Evolutionary conservation across 2,329 filamentous ascomycete species (phyloP).

Genomic region (Talaromyces atroroseus): DNA sequence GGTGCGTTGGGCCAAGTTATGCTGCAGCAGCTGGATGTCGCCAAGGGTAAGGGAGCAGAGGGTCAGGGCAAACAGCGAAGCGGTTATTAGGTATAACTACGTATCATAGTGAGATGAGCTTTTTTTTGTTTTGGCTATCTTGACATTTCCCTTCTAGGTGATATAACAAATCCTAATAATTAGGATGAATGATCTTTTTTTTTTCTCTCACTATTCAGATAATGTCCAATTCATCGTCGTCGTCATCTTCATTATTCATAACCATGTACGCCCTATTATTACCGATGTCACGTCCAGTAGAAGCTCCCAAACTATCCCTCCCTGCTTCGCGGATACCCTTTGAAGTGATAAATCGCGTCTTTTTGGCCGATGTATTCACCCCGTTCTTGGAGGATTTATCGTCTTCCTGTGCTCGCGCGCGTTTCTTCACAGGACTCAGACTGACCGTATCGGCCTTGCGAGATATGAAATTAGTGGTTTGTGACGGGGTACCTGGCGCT

Average conservation of each 20-base stretch:
- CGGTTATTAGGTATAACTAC: constrained; percentile 13
- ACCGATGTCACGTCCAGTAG: constrained; percentile 36
- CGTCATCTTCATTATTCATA: constrained; percentile 40
- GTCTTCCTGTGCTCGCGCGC: constrained; percentile 26
- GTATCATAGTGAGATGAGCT: background rate
- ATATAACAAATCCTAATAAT: background rate
- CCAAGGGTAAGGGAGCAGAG: constrained; percentile 20
- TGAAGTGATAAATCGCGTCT: constrained; percentile 73
- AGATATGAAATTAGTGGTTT: constrained; percentile 14
- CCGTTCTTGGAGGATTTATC: constrained; percentile 23
- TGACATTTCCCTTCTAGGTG: too few species aligned
- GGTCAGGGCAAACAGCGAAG: constrained; percentile 11
- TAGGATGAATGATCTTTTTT: too few species aligned
- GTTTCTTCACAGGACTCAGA: constrained; percentile 35
- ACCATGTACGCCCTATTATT: constrained; percentile 1
- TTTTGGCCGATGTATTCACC: constrained; percentile 44
- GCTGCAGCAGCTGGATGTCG: constrained; percentile 26
- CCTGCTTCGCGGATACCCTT: constrained; percentile 74
- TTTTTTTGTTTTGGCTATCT: too few species aligned
- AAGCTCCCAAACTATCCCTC: constrained; percentile 61
- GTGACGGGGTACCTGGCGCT: constrained; percentile 12
- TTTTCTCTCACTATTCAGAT: constrained; percentile 26
- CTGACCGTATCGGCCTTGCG: constrained; percentile 34
- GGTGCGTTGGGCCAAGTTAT: constrained; percentile 29
- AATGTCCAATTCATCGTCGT: constrained; percentile 49